Percentiles rank a stretch among this genome's conserved stretches.
These are phyloP conservation scores for Apiospora rasikravindrae DNA, from an alignment of 2,329 filamentous ascomycete genomes.

Conservation along the genomic window DNA sequence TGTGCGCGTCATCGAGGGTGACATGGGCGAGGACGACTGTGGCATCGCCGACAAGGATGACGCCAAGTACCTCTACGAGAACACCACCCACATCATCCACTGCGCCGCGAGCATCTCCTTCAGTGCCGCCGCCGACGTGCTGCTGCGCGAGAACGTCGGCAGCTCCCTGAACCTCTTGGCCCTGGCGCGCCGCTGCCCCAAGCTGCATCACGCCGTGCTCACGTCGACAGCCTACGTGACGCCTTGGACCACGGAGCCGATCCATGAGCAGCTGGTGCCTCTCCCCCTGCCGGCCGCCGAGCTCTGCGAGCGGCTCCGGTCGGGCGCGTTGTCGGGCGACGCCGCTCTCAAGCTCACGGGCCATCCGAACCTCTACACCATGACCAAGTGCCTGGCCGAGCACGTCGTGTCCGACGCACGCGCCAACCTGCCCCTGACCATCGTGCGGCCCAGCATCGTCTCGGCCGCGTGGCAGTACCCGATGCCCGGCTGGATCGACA, in stretches of 20 bases:
- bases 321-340: background rate
- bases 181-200: background rate
- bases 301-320: background rate
- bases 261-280: background rate
- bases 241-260: background rate
- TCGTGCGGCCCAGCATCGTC: slow-evolving; percentile 7
- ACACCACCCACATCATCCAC: slow-evolving; percentile 5
- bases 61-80: background rate
- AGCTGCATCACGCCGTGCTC: background rate
- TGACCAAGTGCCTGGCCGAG: slow-evolving; percentile 12
- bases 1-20: slow-evolving; percentile 2
- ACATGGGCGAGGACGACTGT: background rate
- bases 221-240: background rate
- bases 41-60: background rate
- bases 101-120: slow-evolving; percentile 14
- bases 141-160: slow-evolving; percentile 4
- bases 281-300: background rate
- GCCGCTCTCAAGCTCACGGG: background rate
- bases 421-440: background rate
- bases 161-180: background rate
- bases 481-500: slow-evolving; percentile 1
- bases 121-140: slow-evolving; percentile 6
- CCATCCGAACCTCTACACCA: slow-evolving; percentile 12
- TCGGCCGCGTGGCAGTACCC: background rate
- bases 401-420: background rate